A percentile compares a stretch with the other conserved stretches of the same genome.
Evolutionary conservation across 2,329 filamentous ascomycete genomes (phyloP).

Genomic region (Penicillium fuscoglaucum): DNA sequence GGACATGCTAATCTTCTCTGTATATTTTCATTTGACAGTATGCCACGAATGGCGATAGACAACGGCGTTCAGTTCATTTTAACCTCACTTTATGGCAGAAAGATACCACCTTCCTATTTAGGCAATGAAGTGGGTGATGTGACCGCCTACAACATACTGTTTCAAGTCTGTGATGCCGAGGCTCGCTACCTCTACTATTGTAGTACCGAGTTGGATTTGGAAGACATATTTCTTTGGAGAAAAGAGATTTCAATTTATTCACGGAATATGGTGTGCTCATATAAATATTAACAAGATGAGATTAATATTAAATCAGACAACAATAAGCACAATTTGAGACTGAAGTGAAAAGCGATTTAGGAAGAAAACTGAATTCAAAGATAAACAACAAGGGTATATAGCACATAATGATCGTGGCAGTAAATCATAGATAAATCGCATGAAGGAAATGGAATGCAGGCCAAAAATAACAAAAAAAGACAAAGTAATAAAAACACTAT

Average conservation of each 20-base stretch:
- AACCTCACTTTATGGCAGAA: no score
- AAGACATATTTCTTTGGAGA: not conserved
- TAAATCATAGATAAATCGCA: not conserved
- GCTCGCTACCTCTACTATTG: not conserved
- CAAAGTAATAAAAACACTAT: not conserved
- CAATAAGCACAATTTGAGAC: not conserved
- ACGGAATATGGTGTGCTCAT: not conserved
- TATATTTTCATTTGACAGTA: slow-evolving; percentile 65
- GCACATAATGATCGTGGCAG: not conserved
- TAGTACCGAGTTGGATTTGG: not conserved
- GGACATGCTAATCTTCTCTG: slow-evolving; percentile 82
- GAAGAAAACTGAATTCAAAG: no score
- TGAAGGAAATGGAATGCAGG: not conserved
- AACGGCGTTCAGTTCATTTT: no score
- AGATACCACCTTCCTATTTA: no score
- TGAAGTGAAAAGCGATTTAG: not conserved
- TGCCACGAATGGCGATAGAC: no score
- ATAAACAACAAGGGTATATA: slow-evolving; percentile 6
- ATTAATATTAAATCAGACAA: not conserved
- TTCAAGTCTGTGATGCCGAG: no score
- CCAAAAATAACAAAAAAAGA: not conserved
- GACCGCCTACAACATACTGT: no score
- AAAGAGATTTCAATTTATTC: not conserved
- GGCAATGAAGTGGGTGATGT: no score
- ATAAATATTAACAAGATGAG: not conserved